Evolutionary conservation across 352 stramenopile species (phyloP), one percentile per base, ranked within the genome.

Genomic region (Phytophthora colocasiae): DNA sequence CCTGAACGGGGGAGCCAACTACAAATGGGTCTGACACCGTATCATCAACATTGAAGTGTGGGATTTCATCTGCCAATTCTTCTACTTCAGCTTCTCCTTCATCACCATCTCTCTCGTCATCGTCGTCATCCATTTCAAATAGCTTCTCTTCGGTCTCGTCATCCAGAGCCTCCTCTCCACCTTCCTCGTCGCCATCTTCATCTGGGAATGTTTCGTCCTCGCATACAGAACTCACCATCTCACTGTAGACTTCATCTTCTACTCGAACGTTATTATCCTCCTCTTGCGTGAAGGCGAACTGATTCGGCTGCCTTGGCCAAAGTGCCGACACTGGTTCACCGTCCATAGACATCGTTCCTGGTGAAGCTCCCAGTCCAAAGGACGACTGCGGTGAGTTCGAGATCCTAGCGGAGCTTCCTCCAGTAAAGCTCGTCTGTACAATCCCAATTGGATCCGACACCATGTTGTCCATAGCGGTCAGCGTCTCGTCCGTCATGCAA

Each of bases 211-310:
- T 79, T 29, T 93, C 85, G 15, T 76, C 83, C 34, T 90, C 80
- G 15, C 83, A 76, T 43, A 87, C 75, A 10, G 85, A 91, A 32
- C 68, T 81, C 22, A 90, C 67, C 66, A 92, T 78, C 53, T 95
- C 87, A 38, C 81, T 91, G 71, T 95, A 95, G 6, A 95, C 81
- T 55, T 93, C 87, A 32, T 93, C 87, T 66, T 93, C 81, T 8
- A 63, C 78, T 22, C 78, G 69, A 8, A 72, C 44, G 10, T 78
- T 83, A 27, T 72, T 76, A 47, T 95, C 86, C 65, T 95, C 85
- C 56, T 92, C 85, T 61, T 95, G 87, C 12, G 87, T 92, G 48
- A 95, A 95, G 7, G 84, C 87, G 56, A 95, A 95, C 65, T 95
- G 81, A 53, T 93, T 83, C 9, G 87, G 87, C 52, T 91, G 83